Evolutionary conservation across 2,329 filamentous ascomycete species (phyloP).

Genomic region (Sarocladium oryzae): DNA sequence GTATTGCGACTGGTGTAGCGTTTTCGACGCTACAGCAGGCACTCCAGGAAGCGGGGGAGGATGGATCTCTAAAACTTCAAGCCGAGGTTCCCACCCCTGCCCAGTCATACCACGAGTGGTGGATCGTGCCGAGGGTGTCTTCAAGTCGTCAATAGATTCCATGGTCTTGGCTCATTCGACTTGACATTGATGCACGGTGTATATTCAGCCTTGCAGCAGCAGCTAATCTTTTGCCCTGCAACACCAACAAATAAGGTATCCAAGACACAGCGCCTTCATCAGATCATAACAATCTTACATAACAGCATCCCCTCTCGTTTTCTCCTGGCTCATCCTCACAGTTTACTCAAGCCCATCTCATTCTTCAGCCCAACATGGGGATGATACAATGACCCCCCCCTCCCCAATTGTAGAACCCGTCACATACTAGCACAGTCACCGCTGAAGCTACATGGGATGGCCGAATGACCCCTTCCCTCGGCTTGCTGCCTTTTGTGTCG

Average conservation of each 20-base stretch:
- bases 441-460: too few species aligned
- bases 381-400: too few species aligned
- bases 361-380: too few species aligned
- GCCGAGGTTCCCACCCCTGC: constrained; percentile 46
- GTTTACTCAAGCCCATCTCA: too few species aligned
- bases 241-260: not conserved
- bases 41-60: constrained; percentile 12
- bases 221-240: not conserved
- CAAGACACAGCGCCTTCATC: not conserved
- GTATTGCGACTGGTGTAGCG: constrained; percentile 62
- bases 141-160: constrained; percentile 1
- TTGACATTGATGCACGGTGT: not conserved
- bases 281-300: constrained; percentile 5
- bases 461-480: too few species aligned
- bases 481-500: not conserved
- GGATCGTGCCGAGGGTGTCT: constrained; percentile 45
- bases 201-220: not conserved
- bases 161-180: not conserved
- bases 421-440: too few species aligned
- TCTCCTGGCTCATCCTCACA: not conserved
- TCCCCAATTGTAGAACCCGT: too few species aligned
- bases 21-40: constrained; percentile 47
- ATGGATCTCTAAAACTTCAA: constrained; percentile 32
- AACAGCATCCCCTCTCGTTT: not conserved
- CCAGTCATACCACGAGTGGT: constrained; percentile 57